Evolutionary conservation across 179 eudicot species (phyloP), one percentile per base, ranked within the genome.

Genomic region (Spergularia azorica): DNA sequence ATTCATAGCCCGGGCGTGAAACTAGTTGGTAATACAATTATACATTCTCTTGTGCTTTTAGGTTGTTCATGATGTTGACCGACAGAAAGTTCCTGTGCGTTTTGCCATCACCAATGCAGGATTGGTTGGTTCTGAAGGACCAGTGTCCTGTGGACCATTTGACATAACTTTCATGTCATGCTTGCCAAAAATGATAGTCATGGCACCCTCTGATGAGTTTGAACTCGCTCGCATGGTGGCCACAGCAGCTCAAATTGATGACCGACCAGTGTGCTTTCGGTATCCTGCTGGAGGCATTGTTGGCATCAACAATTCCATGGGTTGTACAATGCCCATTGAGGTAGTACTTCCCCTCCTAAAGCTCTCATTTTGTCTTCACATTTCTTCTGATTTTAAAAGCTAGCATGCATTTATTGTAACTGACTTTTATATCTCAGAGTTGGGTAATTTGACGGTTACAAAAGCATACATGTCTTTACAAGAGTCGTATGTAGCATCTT

Each of bases 201-300:
- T 94, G 98, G 97, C 97, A 58, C 98, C 98, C 9, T 88, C 98
- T n/a, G 93, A 94, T 83, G 98, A 94, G 79, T 83, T 81, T 82
- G 98, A 94, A 77, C 97, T 94, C 76, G 83, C 87, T 82, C 83
- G 89, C 77, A 94, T 94, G 98, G 94, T 94, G 32, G 87, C 86
- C 16, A 88, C 94, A 48, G 90, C 98, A 56, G 90, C 90, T 76
- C 83, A 64, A 20, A 80, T 94, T 57, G 84, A 94, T 81, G 97
- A 94, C 62, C 81, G 91, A 69, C 97, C 98, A 17, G 88, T 90
- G 78, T 92, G 97, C 87, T 90, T 94, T 69, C 89, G 98, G 17
- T 94, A 88, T 82, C 97, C 98, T 54, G 85, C 94, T 75, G 95
- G 97, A 18, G 86, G 88, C 13, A 59, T 90, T 74, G 89, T 82